phyloP scores from a whole-genome alignment of 345 rosid species.

The Geranium brycei region DNA sequence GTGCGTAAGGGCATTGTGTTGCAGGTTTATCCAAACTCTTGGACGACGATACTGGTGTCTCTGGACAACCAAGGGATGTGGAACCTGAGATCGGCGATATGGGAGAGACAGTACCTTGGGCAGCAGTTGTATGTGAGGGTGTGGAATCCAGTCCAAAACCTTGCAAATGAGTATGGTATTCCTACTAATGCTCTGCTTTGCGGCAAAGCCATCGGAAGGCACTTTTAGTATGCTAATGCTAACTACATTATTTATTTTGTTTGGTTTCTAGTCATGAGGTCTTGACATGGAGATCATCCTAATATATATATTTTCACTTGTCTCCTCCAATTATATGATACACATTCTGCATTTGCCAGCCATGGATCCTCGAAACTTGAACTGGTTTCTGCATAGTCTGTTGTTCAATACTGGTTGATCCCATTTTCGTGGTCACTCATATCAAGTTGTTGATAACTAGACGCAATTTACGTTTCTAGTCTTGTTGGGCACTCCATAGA shows the following conservation, averaged over 20 bases:
- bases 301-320: slow-evolving; percentile 1
- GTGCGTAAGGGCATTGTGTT: neutral
- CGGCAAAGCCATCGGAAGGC: slow-evolving; percentile 65
- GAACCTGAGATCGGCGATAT: slow-evolving; percentile 82
- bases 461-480: too few species aligned
- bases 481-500: too few species aligned
- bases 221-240: slow-evolving; percentile 13
- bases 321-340: neutral
- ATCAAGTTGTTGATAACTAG: too few species aligned
- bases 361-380: too few species aligned
- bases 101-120: slow-evolving; percentile 86
- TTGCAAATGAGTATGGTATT: slow-evolving; percentile 54
- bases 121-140: slow-evolving; percentile 81
- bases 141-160: slow-evolving; percentile 44
- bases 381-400: too few species aligned
- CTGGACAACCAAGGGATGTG: slow-evolving; percentile 95
- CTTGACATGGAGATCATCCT: neutral
- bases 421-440: too few species aligned
- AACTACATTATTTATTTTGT: neutral
- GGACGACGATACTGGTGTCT: slow-evolving; percentile 70
- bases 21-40: slow-evolving; percentile 79
- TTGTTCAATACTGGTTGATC: too few species aligned
- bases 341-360: neutral
- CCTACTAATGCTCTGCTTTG: slow-evolving; percentile 69
- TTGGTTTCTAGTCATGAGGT: neutral